Base-by-base conservation (phyloP, 768 basidiomycete species). In the Russula olivacea region DNA sequence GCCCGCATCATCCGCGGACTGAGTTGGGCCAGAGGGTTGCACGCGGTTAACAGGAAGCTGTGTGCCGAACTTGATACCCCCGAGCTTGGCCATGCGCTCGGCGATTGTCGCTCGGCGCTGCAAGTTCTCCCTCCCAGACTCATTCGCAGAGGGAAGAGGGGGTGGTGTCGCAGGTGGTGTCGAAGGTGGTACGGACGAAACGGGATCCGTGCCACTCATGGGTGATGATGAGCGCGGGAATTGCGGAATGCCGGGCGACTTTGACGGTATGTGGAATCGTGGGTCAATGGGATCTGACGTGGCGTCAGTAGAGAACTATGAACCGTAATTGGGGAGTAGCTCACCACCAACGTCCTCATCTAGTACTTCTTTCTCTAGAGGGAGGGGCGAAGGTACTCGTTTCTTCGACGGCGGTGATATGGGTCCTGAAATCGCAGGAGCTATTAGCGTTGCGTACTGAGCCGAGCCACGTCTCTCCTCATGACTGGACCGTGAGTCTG, bases 71-170 rank as follows among this genome's bases (percentile, higher is more conserved):
- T 82, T 83, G 71, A 96, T 86, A 3, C 90, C 91, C 17, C 94
- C 92, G 0, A 97, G 78, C 69, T 86, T 91, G 1, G 93, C 93
- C 93, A 97, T 95, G n/a, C 94, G 82, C 61, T 96, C 93, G 1
- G 93, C 92, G 41, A 97, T 90, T 1, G 89, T 89, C 34, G 79
- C 80, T 25, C 86, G 81, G 53, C 86, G 79, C 2, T 73, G 66
- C 12, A 72, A 4, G 70, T 23, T 78, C 79, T 83, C 80, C 60
- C 82, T 82, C 1, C 76, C 76, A 55, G 81, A 79, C 61, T 73
- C 70, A 28, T 65, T 32, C 34, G 40, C 53, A 28, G 50, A 40
- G 12, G 21, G 51, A 12, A 9, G 47, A 23, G 49, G 48, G 4
- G 55, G 15, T 10, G 55, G 3, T n/a, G 61, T 54, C 7, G 63